Evolutionary conservation across 768 basidiomycete genomes (phyloP), one percentile per base, ranked within the genome.

Genomic region (Roridomyces roridus): DNA sequence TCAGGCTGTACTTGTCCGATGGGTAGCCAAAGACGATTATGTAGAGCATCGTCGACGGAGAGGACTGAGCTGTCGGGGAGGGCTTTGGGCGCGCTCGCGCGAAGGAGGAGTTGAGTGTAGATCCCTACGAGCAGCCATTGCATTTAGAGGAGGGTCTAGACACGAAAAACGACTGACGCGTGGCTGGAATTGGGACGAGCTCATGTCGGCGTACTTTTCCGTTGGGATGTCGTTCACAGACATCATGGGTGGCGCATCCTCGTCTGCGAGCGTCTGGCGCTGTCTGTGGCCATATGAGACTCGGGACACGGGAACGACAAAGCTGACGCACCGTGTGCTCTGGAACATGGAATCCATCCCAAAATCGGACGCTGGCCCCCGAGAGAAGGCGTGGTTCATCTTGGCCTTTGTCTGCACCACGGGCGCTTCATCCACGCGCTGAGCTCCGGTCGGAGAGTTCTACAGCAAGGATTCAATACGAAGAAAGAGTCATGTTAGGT

Each of bases 21-120:
- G 94, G 92, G 68, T 94, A 96, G n/a, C 94, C 94, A 58, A 93
- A 96, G 47, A 96, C 85, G 65, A 94, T 78, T 31, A 96, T 78
- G 65, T 88, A 88, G 25, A 82, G 68, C 3, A 82, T 77, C 24
- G 84, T 80, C 11, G 72, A 45, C 6, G 75, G 56, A n/a, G 72
- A 55, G 43, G 70, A 20, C 24, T 25, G 29, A 12, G 46, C 7
- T 1, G 18, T 6, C 24, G 39, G 26, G 74, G 51, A 35, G 66
- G 68, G 56, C 55, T 57, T 26, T 58, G 76, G 59, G 59, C 67
- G 21, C 68, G 69, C 34, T 9, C 74, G 75, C 17, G 72, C 67
- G 50, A 77, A 74, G 3, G 79, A 67, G 15, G 80, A 78, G 8
- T 55, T 64, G 40, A 77, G 69, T 5, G 73, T 66, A 2, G 80